Percentiles rank a stretch among this genome's conserved stretches.
Conservation (phyloP, 805 yeast species). For the Lipomyces anomalus region DNA sequence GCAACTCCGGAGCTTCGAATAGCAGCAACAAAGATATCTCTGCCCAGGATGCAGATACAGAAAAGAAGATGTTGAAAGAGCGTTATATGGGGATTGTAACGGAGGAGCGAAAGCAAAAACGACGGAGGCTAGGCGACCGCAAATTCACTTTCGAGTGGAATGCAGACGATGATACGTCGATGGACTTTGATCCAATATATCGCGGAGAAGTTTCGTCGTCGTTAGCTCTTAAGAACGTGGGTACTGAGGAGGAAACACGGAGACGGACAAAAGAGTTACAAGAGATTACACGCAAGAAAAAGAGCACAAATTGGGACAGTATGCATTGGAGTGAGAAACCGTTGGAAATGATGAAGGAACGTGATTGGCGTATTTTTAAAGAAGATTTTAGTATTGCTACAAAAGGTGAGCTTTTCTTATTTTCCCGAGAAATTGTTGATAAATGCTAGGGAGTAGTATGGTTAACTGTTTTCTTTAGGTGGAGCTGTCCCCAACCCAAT, state of each 20-base stretch:
- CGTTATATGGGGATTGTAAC: constrained; percentile 18
- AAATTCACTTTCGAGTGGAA: constrained; percentile 69
- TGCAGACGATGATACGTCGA: constrained; percentile 58
- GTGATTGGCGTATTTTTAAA: constrained; percentile 86
- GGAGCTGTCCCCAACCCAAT: constrained; percentile 50
- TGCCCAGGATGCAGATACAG: constrained; percentile 1
- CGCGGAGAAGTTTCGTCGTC: constrained; percentile 20
- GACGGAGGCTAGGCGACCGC: constrained; percentile 23
- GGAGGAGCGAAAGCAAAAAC: constrained; percentile 7
- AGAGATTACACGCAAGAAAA: constrained; percentile 25
- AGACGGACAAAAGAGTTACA: constrained; percentile 14
- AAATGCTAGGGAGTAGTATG: too few species aligned
- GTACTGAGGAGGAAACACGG: constrained; percentile 6
- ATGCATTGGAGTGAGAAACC: constrained; percentile 67
- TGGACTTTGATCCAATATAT: constrained; percentile 41
- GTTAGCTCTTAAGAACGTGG: constrained; percentile 17
- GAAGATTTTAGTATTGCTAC: constrained; percentile 68
- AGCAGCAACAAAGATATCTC: neutral
- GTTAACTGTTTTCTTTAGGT: too few species aligned
- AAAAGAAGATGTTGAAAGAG: constrained; percentile 15
- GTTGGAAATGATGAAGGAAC: constrained; percentile 55
- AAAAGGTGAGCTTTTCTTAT: too few species aligned
- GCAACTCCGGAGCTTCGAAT: neutral
- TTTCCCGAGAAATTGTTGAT: too few species aligned
- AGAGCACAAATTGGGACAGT: constrained; percentile 28